Base-by-base conservation (phyloP, 176 grass and related monocot genomes). In the Saccharum spontaneum region DNA sequence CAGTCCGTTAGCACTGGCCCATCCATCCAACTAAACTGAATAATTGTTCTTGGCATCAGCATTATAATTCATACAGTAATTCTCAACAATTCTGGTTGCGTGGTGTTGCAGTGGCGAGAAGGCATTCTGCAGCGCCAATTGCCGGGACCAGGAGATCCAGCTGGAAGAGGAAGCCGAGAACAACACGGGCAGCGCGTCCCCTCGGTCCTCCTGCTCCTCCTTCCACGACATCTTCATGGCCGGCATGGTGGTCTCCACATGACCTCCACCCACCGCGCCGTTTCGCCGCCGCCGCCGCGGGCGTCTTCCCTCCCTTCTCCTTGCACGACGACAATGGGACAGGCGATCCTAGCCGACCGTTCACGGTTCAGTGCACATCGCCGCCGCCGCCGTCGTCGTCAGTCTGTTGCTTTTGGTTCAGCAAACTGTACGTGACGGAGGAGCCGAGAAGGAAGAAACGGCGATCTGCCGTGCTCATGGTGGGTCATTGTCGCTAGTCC, bases 221-320 rank as follows among this genome's bases (percentile, higher is more conserved):
- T 78, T 86, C 46, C 74, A 94, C 50, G 94, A 97, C 49, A 94
- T 89, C 80, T 99, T 99, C 79, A 90, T 97, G 75, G 86, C 90
- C 8, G 94, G 94, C 72, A 91, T 97, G 90, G 20, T 89, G 46
- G 86, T 92, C 31, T 40, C 94, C 11, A 91, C 81, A 82, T 97
- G 93, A 90, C 44, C 83, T 71, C 39, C 26, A 7, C 2, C 23
- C 17, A 37, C 18, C 28, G 28, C 28, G 28, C 28, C 28, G 28
- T 28, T 28, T 28, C 28, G 28, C 28, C 28, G 28, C 28, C 28
- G 13, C 44, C 75, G 18, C 18, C 13, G 3, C 82, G 48, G 43
- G 20, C 54, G 54, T 59, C 8, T 59, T 23, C 22, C 52, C 15
- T 20, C 18, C 18, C 22, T 23, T 0, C 59, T 62, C 73, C 24